These are phyloP conservation scores for Arabidopsis suecica DNA, from an alignment of 345 rosid species.

Conservation along the genomic window DNA sequence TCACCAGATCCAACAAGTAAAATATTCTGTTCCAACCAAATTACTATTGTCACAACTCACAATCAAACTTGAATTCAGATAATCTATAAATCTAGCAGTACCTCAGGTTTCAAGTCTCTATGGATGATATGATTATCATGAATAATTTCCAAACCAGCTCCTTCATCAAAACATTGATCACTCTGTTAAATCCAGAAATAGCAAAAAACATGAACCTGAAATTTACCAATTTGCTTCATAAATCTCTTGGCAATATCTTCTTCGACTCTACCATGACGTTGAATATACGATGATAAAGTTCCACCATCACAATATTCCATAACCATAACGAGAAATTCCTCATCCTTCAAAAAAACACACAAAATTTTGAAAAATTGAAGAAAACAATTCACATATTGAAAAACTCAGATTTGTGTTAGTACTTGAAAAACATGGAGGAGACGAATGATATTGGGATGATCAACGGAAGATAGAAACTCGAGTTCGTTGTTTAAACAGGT, in stretches of 20 bases:
- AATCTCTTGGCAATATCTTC: constrained; percentile 60
- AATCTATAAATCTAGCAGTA: constrained; percentile 15
- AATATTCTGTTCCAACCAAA: constrained; percentile 58
- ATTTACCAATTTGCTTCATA: constrained; percentile 64
- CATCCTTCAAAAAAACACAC: constrained; percentile 48
- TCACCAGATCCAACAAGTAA: constrained; percentile 52
- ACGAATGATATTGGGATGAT: constrained; percentile 68
- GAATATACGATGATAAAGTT: constrained; percentile 58
- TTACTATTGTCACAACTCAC: neutral
- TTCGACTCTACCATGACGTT: constrained; percentile 54
- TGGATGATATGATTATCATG: constrained; percentile 61
- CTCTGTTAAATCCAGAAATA: neutral
- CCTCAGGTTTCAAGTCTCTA: constrained; percentile 76
- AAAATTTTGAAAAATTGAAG: neutral
- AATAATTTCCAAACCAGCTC: constrained; percentile 67
- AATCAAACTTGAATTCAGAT: neutral
- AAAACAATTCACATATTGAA: neutral
- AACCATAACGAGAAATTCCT: constrained; percentile 50
- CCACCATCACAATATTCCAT: constrained; percentile 73
- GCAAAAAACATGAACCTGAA: too few relatives aligned
- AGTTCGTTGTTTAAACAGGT: constrained; percentile 59
- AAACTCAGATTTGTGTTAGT: constrained; percentile 11
- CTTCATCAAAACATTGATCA: constrained; percentile 40
- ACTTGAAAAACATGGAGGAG: constrained; percentile 58
- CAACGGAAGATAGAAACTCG: constrained; percentile 60